Conservation (phyloP, 805 yeast genomes). For the Yarrowia sp. region DNA sequence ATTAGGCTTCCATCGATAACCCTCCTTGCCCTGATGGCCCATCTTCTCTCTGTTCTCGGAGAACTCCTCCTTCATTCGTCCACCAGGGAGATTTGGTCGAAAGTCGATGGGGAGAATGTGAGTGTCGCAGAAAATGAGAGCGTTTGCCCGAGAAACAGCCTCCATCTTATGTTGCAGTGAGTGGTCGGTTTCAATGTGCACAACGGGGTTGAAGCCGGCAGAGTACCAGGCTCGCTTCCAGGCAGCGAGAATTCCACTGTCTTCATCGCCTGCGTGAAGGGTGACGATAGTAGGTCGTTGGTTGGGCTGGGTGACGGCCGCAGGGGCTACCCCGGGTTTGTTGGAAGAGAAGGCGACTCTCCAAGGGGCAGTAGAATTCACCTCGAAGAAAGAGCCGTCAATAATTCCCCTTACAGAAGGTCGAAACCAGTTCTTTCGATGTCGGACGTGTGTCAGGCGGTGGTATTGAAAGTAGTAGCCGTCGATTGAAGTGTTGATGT, state of each 20-base stretch:
- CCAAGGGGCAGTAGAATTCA: constrained; percentile 13
- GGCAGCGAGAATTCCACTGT: neutral
- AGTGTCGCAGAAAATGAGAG: neutral
- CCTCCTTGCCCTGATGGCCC: neutral
- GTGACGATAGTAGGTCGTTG: constrained; percentile 5
- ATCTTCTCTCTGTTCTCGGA: neutral
- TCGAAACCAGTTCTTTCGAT: constrained; percentile 18
- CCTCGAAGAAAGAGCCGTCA: constrained; percentile 20
- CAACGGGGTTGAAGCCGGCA: constrained; percentile 10
- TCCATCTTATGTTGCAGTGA: constrained; percentile 7
- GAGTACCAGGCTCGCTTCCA: constrained; percentile 20
- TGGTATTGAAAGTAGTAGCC: constrained; percentile 23
- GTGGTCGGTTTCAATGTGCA: neutral
- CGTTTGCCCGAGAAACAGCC: neutral
- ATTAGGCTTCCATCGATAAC: constrained; percentile 5
- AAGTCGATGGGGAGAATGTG: constrained; percentile 19
- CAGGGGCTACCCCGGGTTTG: constrained; percentile 6
- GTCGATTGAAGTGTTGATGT: constrained; percentile 22
- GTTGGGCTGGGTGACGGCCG: constrained; percentile 3
- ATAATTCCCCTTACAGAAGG: constrained; percentile 13
- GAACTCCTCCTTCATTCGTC: constrained; percentile 17
- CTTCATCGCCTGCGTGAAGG: neutral
- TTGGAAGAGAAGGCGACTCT: constrained; percentile 17
- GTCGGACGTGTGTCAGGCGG: constrained; percentile 7
- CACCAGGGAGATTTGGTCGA: constrained; percentile 17